Percentiles rank a stretch among this genome's conserved stretches.
phyloP scores from a whole-genome alignment of 2,329 filamentous ascomycete species.

The Biscogniauxia mediterranea region DNA sequence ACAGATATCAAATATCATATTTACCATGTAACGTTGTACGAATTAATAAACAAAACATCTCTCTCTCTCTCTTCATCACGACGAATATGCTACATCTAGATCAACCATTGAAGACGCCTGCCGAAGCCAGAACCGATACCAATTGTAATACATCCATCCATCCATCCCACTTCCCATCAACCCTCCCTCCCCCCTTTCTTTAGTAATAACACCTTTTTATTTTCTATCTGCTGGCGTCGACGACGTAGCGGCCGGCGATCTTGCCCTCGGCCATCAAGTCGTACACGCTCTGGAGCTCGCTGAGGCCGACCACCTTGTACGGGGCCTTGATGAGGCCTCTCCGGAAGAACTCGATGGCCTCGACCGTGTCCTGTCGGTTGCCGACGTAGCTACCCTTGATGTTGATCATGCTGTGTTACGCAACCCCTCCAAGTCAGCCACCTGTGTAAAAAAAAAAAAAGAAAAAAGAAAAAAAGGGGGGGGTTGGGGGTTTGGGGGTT shows the following conservation, averaged over 20 bases:
- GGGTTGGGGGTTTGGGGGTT: no score
- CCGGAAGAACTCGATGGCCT: slow-evolving; percentile 87
- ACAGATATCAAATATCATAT: no score
- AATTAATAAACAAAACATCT: not conserved
- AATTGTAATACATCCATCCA: not conserved
- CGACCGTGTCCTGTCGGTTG: slow-evolving; percentile 81
- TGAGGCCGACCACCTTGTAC: slow-evolving; percentile 80
- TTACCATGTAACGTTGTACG: no score
- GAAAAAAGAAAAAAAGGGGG: no score
- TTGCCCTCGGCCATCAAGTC: slow-evolving; percentile 68
- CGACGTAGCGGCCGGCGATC: slow-evolving; percentile 76
- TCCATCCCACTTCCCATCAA: not conserved
- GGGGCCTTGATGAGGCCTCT: slow-evolving; percentile 83
- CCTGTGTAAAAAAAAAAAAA: not conserved
- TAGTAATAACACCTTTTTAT: no score
- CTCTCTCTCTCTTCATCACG: not conserved
- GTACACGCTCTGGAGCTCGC: slow-evolving; percentile 77
- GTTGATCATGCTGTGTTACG: slow-evolving; percentile 67
- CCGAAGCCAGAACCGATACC: not conserved
- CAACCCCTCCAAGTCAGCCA: not conserved
- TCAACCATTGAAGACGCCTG: not conserved
- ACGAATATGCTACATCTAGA: not conserved
- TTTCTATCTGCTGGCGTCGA: slow-evolving; percentile 69
- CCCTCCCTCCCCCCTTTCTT: no score
- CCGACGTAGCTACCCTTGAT: slow-evolving; percentile 95